These are phyloP conservation scores for Otatea glauca DNA, from an alignment of 176 grass and related monocot genomes.

Conservation along the genomic window DNA sequence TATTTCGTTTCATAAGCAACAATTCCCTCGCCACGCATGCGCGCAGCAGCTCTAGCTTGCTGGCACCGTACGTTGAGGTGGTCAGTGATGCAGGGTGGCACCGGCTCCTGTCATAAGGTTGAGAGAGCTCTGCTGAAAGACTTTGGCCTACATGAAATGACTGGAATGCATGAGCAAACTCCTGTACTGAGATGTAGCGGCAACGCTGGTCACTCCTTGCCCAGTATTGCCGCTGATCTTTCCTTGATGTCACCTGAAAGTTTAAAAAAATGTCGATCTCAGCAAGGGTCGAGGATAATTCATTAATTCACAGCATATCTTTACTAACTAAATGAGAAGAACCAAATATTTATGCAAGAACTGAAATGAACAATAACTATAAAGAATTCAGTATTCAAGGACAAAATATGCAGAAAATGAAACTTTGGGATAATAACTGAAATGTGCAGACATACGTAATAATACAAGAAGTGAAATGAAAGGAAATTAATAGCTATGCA, in stretches of 20 bases:
- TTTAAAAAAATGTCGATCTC: neutral
- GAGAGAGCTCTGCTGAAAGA: constrained; percentile 39
- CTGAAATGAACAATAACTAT: neutral
- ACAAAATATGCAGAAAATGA: neutral
- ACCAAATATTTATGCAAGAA: neutral
- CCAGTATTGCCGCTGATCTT: constrained; percentile 68
- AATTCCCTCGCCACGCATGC: constrained; percentile 52
- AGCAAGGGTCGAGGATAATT: neutral
- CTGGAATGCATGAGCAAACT: constrained; percentile 58
- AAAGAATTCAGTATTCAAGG: neutral
- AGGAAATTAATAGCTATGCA: neutral
- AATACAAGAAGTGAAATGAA: neutral
- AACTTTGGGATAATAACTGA: neutral
- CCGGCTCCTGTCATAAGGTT: constrained; percentile 45
- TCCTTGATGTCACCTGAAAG: constrained; percentile 61
- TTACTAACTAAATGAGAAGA: neutral
- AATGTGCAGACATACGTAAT: neutral
- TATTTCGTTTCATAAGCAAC: constrained; percentile 69
- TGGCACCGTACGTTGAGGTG: constrained; percentile 49
- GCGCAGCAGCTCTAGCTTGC: constrained; percentile 53
- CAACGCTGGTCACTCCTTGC: constrained; percentile 30
- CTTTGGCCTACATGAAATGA: constrained; percentile 53
- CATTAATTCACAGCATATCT: neutral
- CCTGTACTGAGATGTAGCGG: constrained; percentile 53
- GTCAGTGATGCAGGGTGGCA: constrained; percentile 61